These are phyloP conservation scores for Fusarium sp. DNA, from an alignment of 2,329 filamentous ascomycete genomes.

Conservation along the genomic window DNA sequence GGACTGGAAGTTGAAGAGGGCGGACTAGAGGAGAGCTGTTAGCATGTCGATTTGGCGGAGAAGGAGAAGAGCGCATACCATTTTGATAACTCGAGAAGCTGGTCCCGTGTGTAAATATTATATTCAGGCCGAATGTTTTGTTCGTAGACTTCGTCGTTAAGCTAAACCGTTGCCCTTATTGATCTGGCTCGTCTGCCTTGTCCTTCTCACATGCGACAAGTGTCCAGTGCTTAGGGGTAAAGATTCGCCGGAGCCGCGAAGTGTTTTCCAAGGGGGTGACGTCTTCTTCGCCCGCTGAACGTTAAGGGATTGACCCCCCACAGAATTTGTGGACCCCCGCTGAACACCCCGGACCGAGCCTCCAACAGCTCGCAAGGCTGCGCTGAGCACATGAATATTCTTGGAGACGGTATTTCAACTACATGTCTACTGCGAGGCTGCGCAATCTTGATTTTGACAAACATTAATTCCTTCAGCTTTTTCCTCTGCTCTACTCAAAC, in stretches of 20 bases:
- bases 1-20: slow-evolving; percentile 99
- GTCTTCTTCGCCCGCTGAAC: slow-evolving; percentile 11
- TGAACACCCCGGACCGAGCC: slow-evolving; percentile 31
- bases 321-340: slow-evolving; percentile 39
- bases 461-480: background rate
- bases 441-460: slow-evolving; percentile 1
- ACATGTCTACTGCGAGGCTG: slow-evolving; percentile 40
- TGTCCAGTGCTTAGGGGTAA: slow-evolving; percentile 55
- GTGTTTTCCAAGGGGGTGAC: slow-evolving; percentile 36
- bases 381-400: slow-evolving; percentile 23
- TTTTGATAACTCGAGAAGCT: slow-evolving; percentile 32
- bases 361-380: slow-evolving; percentile 36
- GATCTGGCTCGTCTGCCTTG: slow-evolving; percentile 9
- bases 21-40: slow-evolving; percentile 70
- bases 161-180: slow-evolving; percentile 24
- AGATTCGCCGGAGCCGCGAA: slow-evolving; percentile 54
- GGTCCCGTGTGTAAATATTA: background rate
- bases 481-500: background rate
- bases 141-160: background rate
- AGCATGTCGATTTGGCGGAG: slow-evolving; percentile 10
- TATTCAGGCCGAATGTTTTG: background rate
- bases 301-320: slow-evolving; percentile 31
- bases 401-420: slow-evolving; percentile 31
- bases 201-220: slow-evolving; percentile 43
- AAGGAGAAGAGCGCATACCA: slow-evolving; percentile 42